phyloP scores from a whole-genome alignment of 2,329 filamentous ascomycete genomes.

The Colletotrichum acutatum region DNA sequence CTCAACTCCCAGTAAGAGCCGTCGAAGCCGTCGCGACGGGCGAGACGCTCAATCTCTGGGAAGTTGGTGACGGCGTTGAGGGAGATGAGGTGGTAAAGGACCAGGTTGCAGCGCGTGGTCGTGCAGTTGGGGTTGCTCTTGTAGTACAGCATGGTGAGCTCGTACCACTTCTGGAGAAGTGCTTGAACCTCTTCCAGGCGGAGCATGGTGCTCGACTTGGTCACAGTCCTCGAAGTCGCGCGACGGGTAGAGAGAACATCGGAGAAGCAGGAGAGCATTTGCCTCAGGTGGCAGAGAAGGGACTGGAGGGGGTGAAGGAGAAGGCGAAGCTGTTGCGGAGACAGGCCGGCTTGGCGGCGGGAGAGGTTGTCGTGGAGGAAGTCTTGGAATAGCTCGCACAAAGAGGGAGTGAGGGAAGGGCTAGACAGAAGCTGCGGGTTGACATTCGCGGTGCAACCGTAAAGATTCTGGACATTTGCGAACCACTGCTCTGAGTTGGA shows the following conservation, averaged over 20 bases:
- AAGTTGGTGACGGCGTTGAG: constrained; percentile 77
- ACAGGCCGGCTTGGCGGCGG: constrained; percentile 53
- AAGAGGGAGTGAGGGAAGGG: constrained; percentile 64
- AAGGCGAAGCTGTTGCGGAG: constrained; percentile 70
- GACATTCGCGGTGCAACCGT: constrained; percentile 60
- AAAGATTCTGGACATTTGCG: constrained; percentile 66
- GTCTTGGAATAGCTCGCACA: constrained; percentile 74
- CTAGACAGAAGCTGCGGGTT: constrained; percentile 63
- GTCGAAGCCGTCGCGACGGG: constrained; percentile 69
- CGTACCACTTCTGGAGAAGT: constrained; percentile 74
- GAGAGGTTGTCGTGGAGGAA: constrained; percentile 74
- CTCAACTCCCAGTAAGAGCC: constrained; percentile 65
- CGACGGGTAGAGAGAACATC: constrained; percentile 60
- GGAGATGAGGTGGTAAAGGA: constrained; percentile 77
- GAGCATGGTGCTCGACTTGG: constrained; percentile 68
- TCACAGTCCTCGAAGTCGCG: constrained; percentile 57
- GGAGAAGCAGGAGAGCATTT: constrained; percentile 74
- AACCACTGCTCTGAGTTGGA: constrained; percentile 69
- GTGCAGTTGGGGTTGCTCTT: constrained; percentile 67
- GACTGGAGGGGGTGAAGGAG: constrained; percentile 76
- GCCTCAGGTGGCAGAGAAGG: constrained; percentile 71
- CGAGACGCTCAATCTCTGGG: constrained; percentile 73
- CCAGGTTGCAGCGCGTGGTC: constrained; percentile 72
- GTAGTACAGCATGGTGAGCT: constrained; percentile 67
- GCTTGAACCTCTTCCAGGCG: constrained; percentile 73